phyloP scores from a whole-genome alignment of 2,329 filamentous ascomycete genomes.

The Alternaria triticimaculans region DNA sequence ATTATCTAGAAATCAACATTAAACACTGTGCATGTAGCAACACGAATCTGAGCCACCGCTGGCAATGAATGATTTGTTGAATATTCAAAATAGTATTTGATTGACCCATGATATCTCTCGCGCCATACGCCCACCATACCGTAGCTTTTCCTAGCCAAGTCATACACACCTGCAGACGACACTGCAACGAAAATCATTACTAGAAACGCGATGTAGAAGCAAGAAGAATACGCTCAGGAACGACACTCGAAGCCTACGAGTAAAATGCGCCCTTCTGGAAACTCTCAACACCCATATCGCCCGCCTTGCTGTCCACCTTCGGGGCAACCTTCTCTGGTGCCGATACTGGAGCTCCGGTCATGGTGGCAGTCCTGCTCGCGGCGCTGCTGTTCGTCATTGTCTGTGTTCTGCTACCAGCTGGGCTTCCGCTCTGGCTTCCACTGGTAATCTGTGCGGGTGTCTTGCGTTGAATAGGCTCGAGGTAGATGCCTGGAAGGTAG shows the following conservation, averaged over 20 bases:
- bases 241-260: conserved; percentile 54
- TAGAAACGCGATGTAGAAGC: conserved; percentile 14
- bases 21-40: not conserved
- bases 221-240: conserved; percentile 14
- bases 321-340: conserved; percentile 53
- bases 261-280: conserved; percentile 76
- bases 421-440: conserved; percentile 50
- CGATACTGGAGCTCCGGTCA: conserved; percentile 54
- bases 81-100: not conserved
- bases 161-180: conserved; percentile 12
- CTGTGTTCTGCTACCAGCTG: conserved; percentile 58
- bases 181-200: not conserved
- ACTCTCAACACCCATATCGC: conserved; percentile 70
- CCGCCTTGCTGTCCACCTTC: conserved; percentile 64
- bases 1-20: not conserved
- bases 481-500: conserved; percentile 88
- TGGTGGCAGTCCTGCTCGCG: conserved; percentile 51
- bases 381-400: conserved; percentile 60
- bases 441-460: conserved; percentile 56
- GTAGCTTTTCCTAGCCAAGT: conserved; percentile 33
- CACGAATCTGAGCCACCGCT: not conserved
- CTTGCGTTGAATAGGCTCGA: conserved; percentile 74
- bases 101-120: conserved; percentile 17
- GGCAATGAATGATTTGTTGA: not conserved
- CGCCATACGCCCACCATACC: conserved; percentile 21